phyloP scores from a whole-genome alignment of 169 alveolate genomes.

The Perkinsus olseni region DNA sequence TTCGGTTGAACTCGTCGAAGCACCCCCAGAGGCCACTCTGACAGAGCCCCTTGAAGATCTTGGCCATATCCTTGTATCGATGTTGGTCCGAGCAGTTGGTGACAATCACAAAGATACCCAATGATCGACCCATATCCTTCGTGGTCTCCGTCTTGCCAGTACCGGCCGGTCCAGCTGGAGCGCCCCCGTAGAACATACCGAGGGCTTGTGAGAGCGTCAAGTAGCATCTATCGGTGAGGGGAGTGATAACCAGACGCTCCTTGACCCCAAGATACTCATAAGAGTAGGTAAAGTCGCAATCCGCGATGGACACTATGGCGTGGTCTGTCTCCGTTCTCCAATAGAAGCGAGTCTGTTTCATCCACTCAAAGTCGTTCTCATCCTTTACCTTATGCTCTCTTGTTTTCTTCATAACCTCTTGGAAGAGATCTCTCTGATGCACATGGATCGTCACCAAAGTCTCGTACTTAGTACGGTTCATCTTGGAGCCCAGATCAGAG shows the following conservation, averaged over 20 bases:
- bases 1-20: constrained; percentile 88
- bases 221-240: constrained; percentile 87
- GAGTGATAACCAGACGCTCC: constrained; percentile 87
- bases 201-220: constrained; percentile 81
- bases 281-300: constrained; percentile 83
- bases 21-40: constrained; percentile 89
- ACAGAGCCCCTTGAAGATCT: constrained; percentile 81
- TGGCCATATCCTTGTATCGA: constrained; percentile 89
- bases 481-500: constrained; percentile 73
- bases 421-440: constrained; percentile 88
- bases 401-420: constrained; percentile 78
- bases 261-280: constrained; percentile 88
- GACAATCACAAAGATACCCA: constrained; percentile 90
- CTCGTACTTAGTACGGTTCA: constrained; percentile 84
- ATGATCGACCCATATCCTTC: constrained; percentile 86
- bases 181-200: constrained; percentile 91
- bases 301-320: constrained; percentile 76
- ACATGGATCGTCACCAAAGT: constrained; percentile 91
- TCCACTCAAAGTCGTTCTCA: constrained; percentile 90
- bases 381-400: constrained; percentile 74
- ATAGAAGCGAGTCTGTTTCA: constrained; percentile 77
- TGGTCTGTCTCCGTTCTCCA: constrained; percentile 78
- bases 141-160: constrained; percentile 92
- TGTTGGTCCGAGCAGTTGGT: constrained; percentile 91
- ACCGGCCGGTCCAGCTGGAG: no score